Evolutionary conservation across 306 rosid genomes (phyloP).

Genomic region (Comarum palustre): DNA sequence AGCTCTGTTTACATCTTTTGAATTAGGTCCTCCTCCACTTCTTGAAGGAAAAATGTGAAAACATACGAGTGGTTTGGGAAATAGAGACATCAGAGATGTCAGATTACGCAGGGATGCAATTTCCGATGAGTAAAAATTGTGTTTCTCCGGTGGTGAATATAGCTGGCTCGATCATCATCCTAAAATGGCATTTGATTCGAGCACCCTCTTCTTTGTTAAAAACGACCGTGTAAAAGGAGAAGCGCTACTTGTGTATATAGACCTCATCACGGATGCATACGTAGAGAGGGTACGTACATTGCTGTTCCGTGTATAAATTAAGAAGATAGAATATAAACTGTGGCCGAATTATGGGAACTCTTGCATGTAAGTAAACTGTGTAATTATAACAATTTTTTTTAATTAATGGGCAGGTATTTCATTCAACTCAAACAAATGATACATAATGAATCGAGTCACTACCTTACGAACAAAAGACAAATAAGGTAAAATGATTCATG

Average conservation of each 20-base stretch:
- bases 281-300: too few relatives aligned
- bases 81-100: constrained; percentile 15
- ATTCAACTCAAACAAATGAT: too few relatives aligned
- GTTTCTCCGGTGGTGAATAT: background rate
- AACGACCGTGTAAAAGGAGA: background rate
- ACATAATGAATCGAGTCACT: too few relatives aligned
- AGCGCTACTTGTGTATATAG: background rate
- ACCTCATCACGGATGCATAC: background rate
- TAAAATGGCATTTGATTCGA: constrained; percentile 1
- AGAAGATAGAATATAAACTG: too few relatives aligned
- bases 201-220: background rate
- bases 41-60: background rate
- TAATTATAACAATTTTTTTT: too few relatives aligned
- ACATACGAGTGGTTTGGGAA: constrained; percentile 6
- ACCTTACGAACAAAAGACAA: too few relatives aligned
- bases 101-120: constrained; percentile 34
- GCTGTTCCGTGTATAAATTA: too few relatives aligned
- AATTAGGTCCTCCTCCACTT: background rate
- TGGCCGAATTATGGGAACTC: too few relatives aligned
- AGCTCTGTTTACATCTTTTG: constrained; percentile 11
- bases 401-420: too few relatives aligned
- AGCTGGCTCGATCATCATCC: too few relatives aligned
- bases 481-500: too few relatives aligned
- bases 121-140: constrained; percentile 31
- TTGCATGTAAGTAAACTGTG: too few relatives aligned